Evolutionary conservation across 2,329 filamentous ascomycete species (phyloP).

Genomic region (Trichoderma hamatum): DNA sequence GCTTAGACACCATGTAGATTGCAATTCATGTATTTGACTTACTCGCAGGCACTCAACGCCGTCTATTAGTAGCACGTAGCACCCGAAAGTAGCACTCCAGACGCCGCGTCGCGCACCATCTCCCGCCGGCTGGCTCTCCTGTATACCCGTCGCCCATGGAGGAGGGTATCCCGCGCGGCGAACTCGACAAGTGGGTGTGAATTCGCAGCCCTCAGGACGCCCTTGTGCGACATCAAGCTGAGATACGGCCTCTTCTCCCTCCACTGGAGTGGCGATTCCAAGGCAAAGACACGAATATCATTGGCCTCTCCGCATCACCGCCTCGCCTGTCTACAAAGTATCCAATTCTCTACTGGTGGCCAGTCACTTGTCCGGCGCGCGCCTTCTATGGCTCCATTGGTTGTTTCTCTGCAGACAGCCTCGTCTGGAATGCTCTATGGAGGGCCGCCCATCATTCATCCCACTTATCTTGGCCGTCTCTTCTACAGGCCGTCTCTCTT

Average conservation of each 20-base stretch:
- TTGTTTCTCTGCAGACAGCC: not conserved
- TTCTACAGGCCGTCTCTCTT: not conserved
- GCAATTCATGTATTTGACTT: not conserved
- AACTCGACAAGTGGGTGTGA: constrained; percentile 12
- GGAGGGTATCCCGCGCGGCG: not conserved
- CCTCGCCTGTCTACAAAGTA: constrained; percentile 6
- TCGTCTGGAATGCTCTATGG: not conserved
- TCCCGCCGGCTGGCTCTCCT: not conserved
- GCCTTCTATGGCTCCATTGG: not conserved
- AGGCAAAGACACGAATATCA: constrained; percentile 26
- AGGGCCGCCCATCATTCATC: not conserved
- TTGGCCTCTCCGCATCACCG: constrained; percentile 31
- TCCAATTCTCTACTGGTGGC: not conserved
- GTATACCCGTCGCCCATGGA: not conserved
- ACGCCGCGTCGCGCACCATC: not conserved
- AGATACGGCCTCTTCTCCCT: constrained; percentile 20
- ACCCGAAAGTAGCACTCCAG: not conserved
- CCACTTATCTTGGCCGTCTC: not conserved
- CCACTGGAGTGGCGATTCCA: constrained; percentile 23
- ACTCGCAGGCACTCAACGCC: not conserved
- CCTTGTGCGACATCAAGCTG: constrained; percentile 26
- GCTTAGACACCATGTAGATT: not conserved
- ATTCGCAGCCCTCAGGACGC: constrained; percentile 5
- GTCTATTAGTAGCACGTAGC: not conserved
- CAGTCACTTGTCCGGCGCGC: constrained; percentile 15